phyloP scores from a whole-genome alignment of 1,139 yeast species.

The Lodderomyces metapsilosis region DNA sequence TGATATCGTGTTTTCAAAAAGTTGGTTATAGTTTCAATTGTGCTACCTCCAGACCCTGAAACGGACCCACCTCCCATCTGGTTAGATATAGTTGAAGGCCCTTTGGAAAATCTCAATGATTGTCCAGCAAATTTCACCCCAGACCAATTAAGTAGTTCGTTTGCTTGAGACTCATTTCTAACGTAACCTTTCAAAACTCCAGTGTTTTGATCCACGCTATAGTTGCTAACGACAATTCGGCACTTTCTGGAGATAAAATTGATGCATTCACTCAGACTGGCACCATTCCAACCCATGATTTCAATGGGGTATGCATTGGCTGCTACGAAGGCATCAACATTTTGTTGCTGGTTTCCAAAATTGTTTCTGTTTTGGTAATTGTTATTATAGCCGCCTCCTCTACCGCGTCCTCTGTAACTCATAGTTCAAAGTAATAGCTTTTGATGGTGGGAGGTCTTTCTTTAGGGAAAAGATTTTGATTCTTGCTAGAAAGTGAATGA shows the following conservation, averaged over 20 bases:
- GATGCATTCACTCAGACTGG: constrained; percentile 64
- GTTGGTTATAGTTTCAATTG: constrained; percentile 61
- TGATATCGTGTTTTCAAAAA: constrained; percentile 70
- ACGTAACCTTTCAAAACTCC: constrained; percentile 63
- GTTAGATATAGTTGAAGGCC: constrained; percentile 21
- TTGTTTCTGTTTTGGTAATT: constrained; percentile 15
- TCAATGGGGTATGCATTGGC: constrained; percentile 52
- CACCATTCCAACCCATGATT: constrained; percentile 81
- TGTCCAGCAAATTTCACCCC: constrained; percentile 85
- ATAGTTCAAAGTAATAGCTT: constrained; percentile 15
- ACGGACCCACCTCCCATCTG: constrained; percentile 19
- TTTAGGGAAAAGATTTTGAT: too few species aligned
- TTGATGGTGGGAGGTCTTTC: too few species aligned
- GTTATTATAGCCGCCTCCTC: constrained; percentile 41
- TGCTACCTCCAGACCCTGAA: constrained; percentile 25
- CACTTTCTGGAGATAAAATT: constrained; percentile 70
- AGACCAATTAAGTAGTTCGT: constrained; percentile 56
- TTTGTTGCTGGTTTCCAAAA: constrained; percentile 18
- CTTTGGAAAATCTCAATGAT: constrained; percentile 52
- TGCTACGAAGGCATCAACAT: constrained; percentile 30
- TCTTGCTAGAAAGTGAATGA: too few species aligned
- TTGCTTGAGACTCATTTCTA: constrained; percentile 53
- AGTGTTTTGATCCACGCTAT: constrained; percentile 37
- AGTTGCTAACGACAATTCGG: constrained; percentile 51
- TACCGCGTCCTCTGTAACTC: constrained; percentile 39